Percentiles rank a stretch among this genome's conserved stretches.
These are phyloP conservation scores for Penicillium nucicola DNA, from an alignment of 495 filamentous ascomycete genomes.

Conservation along the genomic window DNA sequence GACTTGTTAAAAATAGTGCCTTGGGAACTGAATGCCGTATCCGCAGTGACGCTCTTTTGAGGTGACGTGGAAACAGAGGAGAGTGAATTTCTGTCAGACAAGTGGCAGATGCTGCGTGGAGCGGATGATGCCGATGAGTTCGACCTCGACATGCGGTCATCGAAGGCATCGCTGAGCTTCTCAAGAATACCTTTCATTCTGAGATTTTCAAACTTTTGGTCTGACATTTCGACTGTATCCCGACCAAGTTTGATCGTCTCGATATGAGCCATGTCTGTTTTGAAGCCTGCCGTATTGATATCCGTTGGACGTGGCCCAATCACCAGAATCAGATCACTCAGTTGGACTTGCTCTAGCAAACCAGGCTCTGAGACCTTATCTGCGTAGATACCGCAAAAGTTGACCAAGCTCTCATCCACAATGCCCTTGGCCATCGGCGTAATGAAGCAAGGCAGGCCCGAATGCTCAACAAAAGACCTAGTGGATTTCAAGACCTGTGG, in stretches of 20 bases:
- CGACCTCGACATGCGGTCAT: neutral
- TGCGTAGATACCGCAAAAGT: slow-evolving; percentile 4
- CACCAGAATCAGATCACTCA: slow-evolving; percentile 8
- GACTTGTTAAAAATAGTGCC: neutral
- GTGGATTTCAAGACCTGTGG: neutral
- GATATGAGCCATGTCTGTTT: slow-evolving; percentile 1
- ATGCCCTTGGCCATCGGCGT: slow-evolving; percentile 12
- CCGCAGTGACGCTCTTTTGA: neutral
- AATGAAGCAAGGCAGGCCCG: slow-evolving; percentile 2
- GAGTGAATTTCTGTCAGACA: neutral
- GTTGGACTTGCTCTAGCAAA: slow-evolving; percentile 4
- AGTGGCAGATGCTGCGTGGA: neutral
- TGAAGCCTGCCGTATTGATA: slow-evolving; percentile 8
- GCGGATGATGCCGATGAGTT: neutral
- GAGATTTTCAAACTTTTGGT: neutral
- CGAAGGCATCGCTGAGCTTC: neutral
- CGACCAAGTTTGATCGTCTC: slow-evolving; percentile 6
- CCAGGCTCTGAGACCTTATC: neutral
- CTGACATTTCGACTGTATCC: neutral
- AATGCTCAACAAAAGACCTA: slow-evolving; percentile 5
- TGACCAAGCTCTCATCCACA: slow-evolving; percentile 5
- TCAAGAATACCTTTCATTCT: slow-evolving; percentile 1
- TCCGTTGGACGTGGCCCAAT: slow-evolving; percentile 9
- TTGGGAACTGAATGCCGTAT: neutral
- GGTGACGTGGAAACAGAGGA: neutral